These are phyloP conservation scores for Sphaerulina populicola DNA, from an alignment of 2,329 filamentous ascomycete genomes.

Conservation along the genomic window DNA sequence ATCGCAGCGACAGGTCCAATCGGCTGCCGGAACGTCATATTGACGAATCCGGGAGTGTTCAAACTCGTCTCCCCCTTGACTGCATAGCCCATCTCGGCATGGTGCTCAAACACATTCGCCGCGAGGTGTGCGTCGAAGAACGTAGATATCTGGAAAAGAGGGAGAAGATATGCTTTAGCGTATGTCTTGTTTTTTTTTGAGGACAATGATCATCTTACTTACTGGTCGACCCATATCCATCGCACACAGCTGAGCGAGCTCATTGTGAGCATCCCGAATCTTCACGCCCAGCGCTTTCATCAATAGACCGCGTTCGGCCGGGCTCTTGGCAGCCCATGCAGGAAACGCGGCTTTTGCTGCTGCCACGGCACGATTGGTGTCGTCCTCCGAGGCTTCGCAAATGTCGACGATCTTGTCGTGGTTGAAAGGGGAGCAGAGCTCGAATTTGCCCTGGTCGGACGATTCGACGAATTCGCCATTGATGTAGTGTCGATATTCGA, in stretches of 20 bases:
- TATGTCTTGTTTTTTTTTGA: not conserved
- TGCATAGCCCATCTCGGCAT: slow-evolving; percentile 38
- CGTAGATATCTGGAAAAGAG: slow-evolving; percentile 15
- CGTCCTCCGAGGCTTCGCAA: slow-evolving; percentile 56
- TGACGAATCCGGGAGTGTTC: slow-evolving; percentile 44
- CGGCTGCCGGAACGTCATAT: slow-evolving; percentile 32
- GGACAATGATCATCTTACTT: too few relatives aligned
- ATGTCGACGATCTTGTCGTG: slow-evolving; percentile 45
- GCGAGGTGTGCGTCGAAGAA: slow-evolving; percentile 36
- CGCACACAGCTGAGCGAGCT: slow-evolving; percentile 42
- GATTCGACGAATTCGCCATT: slow-evolving; percentile 46
- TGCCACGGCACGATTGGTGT: slow-evolving; percentile 61
- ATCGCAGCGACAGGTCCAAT: slow-evolving; percentile 45
- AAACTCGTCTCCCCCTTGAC: slow-evolving; percentile 41
- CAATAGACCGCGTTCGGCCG: slow-evolving; percentile 35
- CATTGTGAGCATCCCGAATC: slow-evolving; percentile 35
- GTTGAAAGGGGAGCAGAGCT: slow-evolving; percentile 40
- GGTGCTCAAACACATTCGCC: slow-evolving; percentile 37
- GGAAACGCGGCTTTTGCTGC: slow-evolving; percentile 60
- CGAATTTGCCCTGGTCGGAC: slow-evolving; percentile 41
- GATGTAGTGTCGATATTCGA: slow-evolving; percentile 43
- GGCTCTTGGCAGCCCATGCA: slow-evolving; percentile 48
- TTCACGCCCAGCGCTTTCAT: slow-evolving; percentile 43
- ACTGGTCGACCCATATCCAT: slow-evolving; percentile 42
- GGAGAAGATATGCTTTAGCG: not conserved